These are phyloP conservation scores for Meira miltonrushii DNA, from an alignment of 1,284 basidiomycete species.

Conservation along the genomic window DNA sequence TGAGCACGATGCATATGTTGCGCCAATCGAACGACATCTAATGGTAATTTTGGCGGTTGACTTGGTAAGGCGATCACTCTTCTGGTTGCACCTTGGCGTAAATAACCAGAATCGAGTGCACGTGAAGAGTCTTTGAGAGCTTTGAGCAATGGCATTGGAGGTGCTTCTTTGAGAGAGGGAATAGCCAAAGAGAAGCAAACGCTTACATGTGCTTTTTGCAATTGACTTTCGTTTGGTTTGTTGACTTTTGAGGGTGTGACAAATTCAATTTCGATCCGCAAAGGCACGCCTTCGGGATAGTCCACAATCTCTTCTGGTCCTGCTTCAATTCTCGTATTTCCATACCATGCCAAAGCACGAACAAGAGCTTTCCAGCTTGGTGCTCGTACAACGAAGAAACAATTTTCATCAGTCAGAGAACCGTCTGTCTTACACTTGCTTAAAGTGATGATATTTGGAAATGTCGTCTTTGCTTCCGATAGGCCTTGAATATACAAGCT, in stretches of 20 bases:
- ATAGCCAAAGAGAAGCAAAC: slow-evolving; percentile 28
- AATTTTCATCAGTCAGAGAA: slow-evolving; percentile 1
- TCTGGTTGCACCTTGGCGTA: slow-evolving; percentile 25
- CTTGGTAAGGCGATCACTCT: slow-evolving; percentile 25
- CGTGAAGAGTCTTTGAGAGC: slow-evolving; percentile 25
- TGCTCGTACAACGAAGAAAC: slow-evolving; percentile 32
- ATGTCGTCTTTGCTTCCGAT: slow-evolving; percentile 16
- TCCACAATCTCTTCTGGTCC: slow-evolving; percentile 27
- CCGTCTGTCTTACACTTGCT: not conserved
- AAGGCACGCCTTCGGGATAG: not conserved
- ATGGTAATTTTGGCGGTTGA: slow-evolving; percentile 25
- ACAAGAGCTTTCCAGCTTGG: slow-evolving; percentile 36
- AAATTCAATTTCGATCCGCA: slow-evolving; percentile 33
- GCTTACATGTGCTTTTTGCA: slow-evolving; percentile 27
- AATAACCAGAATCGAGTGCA: slow-evolving; percentile 29
- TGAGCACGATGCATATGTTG: slow-evolving; percentile 35
- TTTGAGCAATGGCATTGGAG: not conserved
- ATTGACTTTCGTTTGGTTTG: slow-evolving; percentile 9
- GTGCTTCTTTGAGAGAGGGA: not conserved
- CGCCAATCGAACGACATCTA: slow-evolving; percentile 27
- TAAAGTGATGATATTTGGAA: slow-evolving; percentile 25
- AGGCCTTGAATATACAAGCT: slow-evolving; percentile 15
- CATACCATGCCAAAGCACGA: slow-evolving; percentile 39
- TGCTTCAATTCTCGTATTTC: slow-evolving; percentile 34
- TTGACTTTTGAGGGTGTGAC: slow-evolving; percentile 25